A percentile compares a stretch with the other conserved stretches of the same genome.
Evolutionary conservation across 140 eudicot genomes (phyloP).

Genomic region (Bidens hawaiensis): DNA sequence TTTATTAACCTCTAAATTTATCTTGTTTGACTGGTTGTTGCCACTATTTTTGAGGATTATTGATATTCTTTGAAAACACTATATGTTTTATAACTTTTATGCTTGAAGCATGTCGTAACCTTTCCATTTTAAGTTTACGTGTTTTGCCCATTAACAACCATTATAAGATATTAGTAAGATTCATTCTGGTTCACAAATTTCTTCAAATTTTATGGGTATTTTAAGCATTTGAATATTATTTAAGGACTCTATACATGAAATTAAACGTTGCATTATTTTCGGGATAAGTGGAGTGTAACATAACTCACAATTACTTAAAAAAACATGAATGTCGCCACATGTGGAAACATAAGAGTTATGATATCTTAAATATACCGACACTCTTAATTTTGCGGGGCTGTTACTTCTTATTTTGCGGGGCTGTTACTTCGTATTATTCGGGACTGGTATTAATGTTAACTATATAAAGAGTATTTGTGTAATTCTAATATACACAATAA

Average conservation of each 20-base stretch:
- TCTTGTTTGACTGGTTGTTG: slow-evolving; percentile 2
- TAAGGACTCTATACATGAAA: not conserved
- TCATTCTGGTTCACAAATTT: not conserved
- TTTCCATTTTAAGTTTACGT: not conserved
- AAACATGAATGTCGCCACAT: not conserved
- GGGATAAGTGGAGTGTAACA: not conserved
- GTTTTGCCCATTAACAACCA: not conserved
- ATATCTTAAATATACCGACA: not conserved
- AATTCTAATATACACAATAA: not conserved
- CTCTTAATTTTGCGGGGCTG: too few relatives aligned
- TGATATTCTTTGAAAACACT: slow-evolving; percentile 2
- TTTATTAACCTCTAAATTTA: not conserved
- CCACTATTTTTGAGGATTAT: not conserved
- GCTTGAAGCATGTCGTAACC: not conserved
- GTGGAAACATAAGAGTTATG: not conserved
- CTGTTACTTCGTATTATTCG: not conserved
- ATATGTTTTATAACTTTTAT: not conserved
- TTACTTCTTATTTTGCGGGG: not conserved
- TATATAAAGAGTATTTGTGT: not conserved
- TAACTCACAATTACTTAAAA: not conserved
- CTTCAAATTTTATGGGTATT: not conserved
- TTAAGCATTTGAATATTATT: not conserved
- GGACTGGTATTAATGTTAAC: not conserved
- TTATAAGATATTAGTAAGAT: not conserved
- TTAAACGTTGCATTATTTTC: not conserved